Conservation (phyloP, 2,329 filamentous ascomycete species). For the Aspergillus puulaauensis region DNA sequence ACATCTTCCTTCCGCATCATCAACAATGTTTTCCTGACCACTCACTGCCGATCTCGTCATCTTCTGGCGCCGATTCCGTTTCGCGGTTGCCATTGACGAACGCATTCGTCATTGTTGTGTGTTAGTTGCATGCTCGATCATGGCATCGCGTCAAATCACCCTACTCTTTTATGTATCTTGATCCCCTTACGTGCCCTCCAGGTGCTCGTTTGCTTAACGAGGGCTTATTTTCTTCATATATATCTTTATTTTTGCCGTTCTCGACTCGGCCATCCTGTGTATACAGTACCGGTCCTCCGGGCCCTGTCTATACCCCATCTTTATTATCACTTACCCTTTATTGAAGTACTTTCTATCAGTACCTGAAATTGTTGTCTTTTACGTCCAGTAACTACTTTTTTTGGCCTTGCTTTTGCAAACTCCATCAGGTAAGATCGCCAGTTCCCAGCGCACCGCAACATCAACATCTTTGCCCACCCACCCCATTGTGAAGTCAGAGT, state of each 20-base stretch:
- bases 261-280: background rate
- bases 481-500: background rate
- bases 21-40: slow-evolving; percentile 11
- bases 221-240: background rate
- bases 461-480: background rate
- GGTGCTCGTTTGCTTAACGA: slow-evolving; percentile 8
- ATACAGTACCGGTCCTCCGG: background rate
- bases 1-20: slow-evolving; percentile 7
- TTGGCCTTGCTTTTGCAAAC: background rate
- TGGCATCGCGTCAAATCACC: slow-evolving; percentile 12
- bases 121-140: slow-evolving; percentile 23
- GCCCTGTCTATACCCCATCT: slow-evolving; percentile 2
- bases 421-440: slow-evolving; percentile 9
- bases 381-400: background rate
- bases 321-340: background rate
- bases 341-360: background rate
- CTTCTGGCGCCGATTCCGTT: slow-evolving; percentile 14
- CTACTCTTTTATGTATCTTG: slow-evolving; percentile 26
- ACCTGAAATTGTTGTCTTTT: background rate
- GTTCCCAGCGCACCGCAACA: background rate
- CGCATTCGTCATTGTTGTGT: slow-evolving; percentile 30
- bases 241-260: background rate
- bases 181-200: slow-evolving; percentile 17
- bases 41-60: slow-evolving; percentile 16
- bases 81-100: slow-evolving; percentile 12